Percentiles rank a stretch among this genome's conserved stretches.
Evolutionary conservation across 1,139 yeast species (phyloP).

Genomic region (Meyerozyma elateridarum): DNA sequence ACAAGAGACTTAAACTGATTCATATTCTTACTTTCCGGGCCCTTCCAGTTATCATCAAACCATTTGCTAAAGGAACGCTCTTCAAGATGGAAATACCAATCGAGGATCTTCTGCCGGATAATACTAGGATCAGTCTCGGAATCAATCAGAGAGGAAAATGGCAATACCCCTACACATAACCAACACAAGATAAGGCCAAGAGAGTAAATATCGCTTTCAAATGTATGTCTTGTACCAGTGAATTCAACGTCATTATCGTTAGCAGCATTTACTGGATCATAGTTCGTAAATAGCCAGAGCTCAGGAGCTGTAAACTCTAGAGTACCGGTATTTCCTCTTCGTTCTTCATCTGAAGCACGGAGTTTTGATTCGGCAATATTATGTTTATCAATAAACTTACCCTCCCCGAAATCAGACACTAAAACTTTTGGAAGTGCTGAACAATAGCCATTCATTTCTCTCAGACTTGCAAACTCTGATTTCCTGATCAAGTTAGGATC

Average conservation of each 20-base stretch:
- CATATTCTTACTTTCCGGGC: slow-evolving; percentile 9
- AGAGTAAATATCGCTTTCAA: slow-evolving; percentile 74
- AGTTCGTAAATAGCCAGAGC: slow-evolving; percentile 38
- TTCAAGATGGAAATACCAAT: slow-evolving; percentile 27
- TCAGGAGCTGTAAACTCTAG: slow-evolving; percentile 87
- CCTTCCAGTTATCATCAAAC: slow-evolving; percentile 16
- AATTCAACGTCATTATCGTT: background rate
- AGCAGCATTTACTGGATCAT: slow-evolving; percentile 14
- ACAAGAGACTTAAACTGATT: slow-evolving; percentile 21
- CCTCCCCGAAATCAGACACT: slow-evolving; percentile 89
- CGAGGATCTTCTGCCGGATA: slow-evolving; percentile 22
- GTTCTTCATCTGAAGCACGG: slow-evolving; percentile 12
- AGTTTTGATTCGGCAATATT: slow-evolving; percentile 30
- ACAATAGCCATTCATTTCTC: too few relatives aligned
- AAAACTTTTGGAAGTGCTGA: slow-evolving; percentile 56
- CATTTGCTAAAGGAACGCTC: slow-evolving; percentile 20
- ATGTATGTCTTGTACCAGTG: slow-evolving; percentile 23
- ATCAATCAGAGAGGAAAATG: slow-evolving; percentile 35
- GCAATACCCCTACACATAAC: slow-evolving; percentile 65
- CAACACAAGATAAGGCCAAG: slow-evolving; percentile 77
- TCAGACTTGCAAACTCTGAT: slow-evolving; percentile 20
- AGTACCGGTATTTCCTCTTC: slow-evolving; percentile 76
- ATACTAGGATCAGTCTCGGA: slow-evolving; percentile 34
- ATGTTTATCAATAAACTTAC: slow-evolving; percentile 58
- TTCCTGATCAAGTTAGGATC: slow-evolving; percentile 8